These are phyloP conservation scores for Arthroderma sp. DNA, from an alignment of 2,329 filamentous ascomycete species.

Conservation along the genomic window DNA sequence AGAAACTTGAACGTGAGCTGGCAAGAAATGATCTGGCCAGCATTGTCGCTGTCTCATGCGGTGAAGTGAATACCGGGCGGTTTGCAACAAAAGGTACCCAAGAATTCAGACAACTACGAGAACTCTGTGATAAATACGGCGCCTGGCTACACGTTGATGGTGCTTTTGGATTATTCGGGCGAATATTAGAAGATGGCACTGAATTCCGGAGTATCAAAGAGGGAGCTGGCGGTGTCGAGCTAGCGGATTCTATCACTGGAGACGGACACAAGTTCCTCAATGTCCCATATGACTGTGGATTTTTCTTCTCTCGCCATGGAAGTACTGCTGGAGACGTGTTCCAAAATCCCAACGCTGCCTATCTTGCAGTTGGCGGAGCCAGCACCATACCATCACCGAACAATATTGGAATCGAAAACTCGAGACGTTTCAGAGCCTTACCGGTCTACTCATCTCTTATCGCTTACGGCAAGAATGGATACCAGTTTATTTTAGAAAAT, in stretches of 20 bases:
- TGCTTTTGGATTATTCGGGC: conserved; percentile 74
- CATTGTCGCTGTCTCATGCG: conserved; percentile 69
- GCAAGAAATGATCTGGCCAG: conserved; percentile 43
- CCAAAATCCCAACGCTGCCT: conserved; percentile 73
- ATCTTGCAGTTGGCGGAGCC: conserved; percentile 41
- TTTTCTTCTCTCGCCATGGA: conserved; percentile 64
- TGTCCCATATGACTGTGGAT: conserved; percentile 84
- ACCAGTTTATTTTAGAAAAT: conserved; percentile 54
- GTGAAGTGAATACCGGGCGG: conserved; percentile 80
- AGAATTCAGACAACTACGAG: conserved; percentile 51
- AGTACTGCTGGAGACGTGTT: conserved; percentile 52
- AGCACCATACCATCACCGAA: conserved; percentile 59
- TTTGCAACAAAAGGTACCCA: conserved; percentile 51
- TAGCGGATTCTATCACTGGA: conserved; percentile 75
- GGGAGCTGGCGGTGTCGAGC: conserved; percentile 52
- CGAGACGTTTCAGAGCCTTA: conserved; percentile 77
- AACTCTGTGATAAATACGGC: conserved; percentile 56
- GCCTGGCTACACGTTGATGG: conserved; percentile 88
- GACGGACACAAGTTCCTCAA: conserved; percentile 91
- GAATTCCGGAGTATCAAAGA: conserved; percentile 44
- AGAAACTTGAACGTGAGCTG: conserved; percentile 49
- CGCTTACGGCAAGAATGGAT: conserved; percentile 58
- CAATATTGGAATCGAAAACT: conserved; percentile 83
- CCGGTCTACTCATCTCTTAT: conserved; percentile 72
- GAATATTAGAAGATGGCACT: conserved; percentile 44